Evolutionary conservation across 139 green algal genomes (phyloP), one percentile per base, ranked within the genome.

Genomic region (Micractinium conductrix): DNA sequence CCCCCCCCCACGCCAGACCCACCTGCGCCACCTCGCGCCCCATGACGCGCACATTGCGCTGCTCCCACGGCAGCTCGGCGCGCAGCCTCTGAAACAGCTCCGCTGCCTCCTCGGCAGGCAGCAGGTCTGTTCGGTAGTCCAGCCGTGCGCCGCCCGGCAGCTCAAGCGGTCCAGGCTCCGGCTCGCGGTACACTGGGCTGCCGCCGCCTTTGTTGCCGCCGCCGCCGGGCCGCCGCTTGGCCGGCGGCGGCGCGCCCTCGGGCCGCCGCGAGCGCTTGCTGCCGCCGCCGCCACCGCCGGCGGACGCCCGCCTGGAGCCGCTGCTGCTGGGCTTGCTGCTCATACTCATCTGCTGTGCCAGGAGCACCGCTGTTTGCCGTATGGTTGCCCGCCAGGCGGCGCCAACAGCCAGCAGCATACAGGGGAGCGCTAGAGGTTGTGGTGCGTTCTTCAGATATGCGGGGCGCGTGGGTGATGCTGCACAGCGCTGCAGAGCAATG

Each of bases 11-110:
- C n/a, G n/a, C n/a, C n/a, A n/a, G n/a, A n/a, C n/a, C n/a, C n/a
- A n/a, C n/a, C n/a, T n/a, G n/a, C n/a, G n/a, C n/a, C 9, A 94
- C 82, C 5, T 24, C 86, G 21, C 81, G 75, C 2, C 90, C 90
- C 65, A 87, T 79, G 1, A 94, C 73, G 14, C 30, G 79, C 17
- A 94, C 74, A 30, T 88, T 83, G 33, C 85, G 80, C 71, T 91
- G 81, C 72, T 87, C 45, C 91, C 91, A 93, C 4, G 45, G 24
- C 22, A 91, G 50, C 44, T 91, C 76, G 14, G 62, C 17, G 80
- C 74, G 44, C 74, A 85, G 48, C 38, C 21, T 24, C 8, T 43
- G 37, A 38, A 88, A 63, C 2, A 85, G 84, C n/a, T n/a, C 48
- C 17, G 48, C 67, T 2, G 75, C 75, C 50, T 72, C 75, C 16